Base-by-base conservation (phyloP, 345 rosid genomes). In the Citrus unshiu region DNA sequence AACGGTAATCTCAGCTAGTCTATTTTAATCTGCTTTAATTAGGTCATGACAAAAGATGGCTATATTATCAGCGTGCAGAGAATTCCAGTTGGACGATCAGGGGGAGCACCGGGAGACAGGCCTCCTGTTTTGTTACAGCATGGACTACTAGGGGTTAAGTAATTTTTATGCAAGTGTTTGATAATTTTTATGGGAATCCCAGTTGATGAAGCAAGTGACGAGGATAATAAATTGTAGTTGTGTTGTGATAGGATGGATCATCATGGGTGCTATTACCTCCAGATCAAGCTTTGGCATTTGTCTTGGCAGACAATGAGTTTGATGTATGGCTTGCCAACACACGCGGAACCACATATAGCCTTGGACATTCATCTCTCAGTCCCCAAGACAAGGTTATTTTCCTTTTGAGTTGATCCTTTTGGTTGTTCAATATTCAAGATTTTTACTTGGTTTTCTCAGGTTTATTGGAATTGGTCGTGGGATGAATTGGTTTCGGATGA, bases 391-490 rank as follows among this genome's bases (percentile, higher is more conserved):
- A 60, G 40, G 89, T 84, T 49, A 22, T 25, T 68, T 43, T 62
- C 61, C 27, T 51, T 46, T 29, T 56, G 14, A 21, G 24, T 63
- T 37, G 57, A 63, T 29, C 9, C 7, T 22, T 4, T 57, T 25
- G 13, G 14, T 51, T 34, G 43, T 16, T 24, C 3, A 5, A 16
- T 40, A 24, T 79, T 58, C 9, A 77, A 57, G 37, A 40, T 77
- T 60, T 34, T 43, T 1, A 40, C 6, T 37, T 24, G 66, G 59
- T 51, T 40, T 9, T 37, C 19, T 30, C 60, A 89, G 95, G 86
- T 81, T 9, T 89, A 75, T 18, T 89, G 95, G 91, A 77, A 80
- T 29, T 91, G 95, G 95, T 77, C 95, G 0, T 88, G 92, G 92
- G 90, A 91, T 35, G 88, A 87, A 78, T 30, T 88, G 60, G 86